Conservation (phyloP, 2,329 filamentous ascomycete species). For the Akanthomyces uredinophilus region DNA sequence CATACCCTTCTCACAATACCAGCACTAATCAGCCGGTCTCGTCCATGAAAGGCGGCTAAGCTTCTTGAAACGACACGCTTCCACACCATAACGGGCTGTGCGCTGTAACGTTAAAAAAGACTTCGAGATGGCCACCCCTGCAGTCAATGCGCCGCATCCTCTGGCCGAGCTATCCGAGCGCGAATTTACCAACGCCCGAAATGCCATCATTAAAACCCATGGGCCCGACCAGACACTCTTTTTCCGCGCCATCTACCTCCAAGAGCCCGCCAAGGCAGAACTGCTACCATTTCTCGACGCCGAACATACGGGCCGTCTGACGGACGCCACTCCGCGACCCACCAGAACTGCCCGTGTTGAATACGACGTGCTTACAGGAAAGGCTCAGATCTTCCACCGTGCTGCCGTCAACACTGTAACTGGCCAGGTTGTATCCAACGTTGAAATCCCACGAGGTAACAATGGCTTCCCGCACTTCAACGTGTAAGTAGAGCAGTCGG, state of each 20-base stretch:
- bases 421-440: conserved; percentile 25
- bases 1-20: background rate
- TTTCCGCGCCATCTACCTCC: conserved; percentile 57
- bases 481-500: conserved; percentile 19
- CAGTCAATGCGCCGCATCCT: conserved; percentile 31
- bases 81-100: background rate
- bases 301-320: conserved; percentile 49
- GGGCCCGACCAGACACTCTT: conserved; percentile 23
- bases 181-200: conserved; percentile 46
- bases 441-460: conserved; percentile 19
- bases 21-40: background rate
- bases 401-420: conserved; percentile 34
- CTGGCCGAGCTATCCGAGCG: conserved; percentile 43
- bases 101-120: background rate
- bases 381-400: conserved; percentile 30
- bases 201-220: conserved; percentile 35
- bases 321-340: conserved; percentile 37
- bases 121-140: conserved; percentile 7
- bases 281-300: conserved; percentile 57
- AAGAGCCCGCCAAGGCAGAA: conserved; percentile 56
- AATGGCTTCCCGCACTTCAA: conserved; percentile 35
- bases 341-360: conserved; percentile 42
- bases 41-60: background rate
- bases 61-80: background rate
- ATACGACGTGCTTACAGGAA: conserved; percentile 35